Percentiles rank a stretch among this genome's conserved stretches.
These are phyloP conservation scores for Gracilaria vermiculophylla DNA, from an alignment of 23 red algal genomes.

Conservation along the genomic window DNA sequence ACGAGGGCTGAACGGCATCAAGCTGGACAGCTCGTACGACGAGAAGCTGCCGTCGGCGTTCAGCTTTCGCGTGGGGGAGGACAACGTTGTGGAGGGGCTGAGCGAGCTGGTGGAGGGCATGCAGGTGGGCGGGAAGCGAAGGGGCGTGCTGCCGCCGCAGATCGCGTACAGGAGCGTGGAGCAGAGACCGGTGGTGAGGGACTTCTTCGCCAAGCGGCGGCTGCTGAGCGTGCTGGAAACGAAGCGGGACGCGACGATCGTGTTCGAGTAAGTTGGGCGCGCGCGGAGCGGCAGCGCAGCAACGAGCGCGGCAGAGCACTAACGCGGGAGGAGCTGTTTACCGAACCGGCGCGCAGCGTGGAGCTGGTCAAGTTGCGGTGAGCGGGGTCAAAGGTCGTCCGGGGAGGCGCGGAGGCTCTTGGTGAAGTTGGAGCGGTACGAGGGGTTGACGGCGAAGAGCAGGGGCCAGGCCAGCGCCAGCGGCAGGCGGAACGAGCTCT, in stretches of 20 bases:
- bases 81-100: constrained; percentile 58
- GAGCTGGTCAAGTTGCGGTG: constrained; percentile 52
- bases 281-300: background rate
- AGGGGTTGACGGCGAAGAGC: constrained; percentile 47
- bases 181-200: constrained; percentile 24
- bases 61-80: constrained; percentile 35
- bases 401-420: constrained; percentile 56
- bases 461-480: constrained; percentile 66
- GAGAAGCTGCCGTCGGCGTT: constrained; percentile 20
- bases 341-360: constrained; percentile 2
- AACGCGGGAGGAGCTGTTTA: background rate
- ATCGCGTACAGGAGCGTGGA: constrained; percentile 60
- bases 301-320: background rate
- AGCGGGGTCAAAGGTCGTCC: constrained; percentile 2
- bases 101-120: constrained; percentile 65
- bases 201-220: constrained; percentile 63
- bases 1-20: constrained; percentile 72
- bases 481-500: constrained; percentile 40
- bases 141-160: constrained; percentile 55
- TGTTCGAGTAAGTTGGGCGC: constrained; percentile 61
- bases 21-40: constrained; percentile 56
- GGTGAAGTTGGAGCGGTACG: constrained; percentile 72
- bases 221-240: constrained; percentile 74
- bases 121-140: constrained; percentile 70
- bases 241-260: constrained; percentile 70